Evolutionary conservation across 306 rosid genomes (phyloP).

Genomic region (Vachellia pachyceras): DNA sequence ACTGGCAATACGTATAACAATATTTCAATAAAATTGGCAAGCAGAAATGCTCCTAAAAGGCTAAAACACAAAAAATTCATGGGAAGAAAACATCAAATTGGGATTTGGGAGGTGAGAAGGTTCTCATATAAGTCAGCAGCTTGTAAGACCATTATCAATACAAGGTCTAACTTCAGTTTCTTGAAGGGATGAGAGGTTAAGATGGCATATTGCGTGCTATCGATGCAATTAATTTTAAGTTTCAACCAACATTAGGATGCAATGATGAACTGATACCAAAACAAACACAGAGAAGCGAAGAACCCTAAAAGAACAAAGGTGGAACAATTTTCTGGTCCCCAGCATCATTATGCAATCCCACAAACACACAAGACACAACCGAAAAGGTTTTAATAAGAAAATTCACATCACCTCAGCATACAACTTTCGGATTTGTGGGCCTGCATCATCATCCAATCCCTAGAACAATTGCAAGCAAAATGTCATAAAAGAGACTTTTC

Average conservation of each 20-base stretch:
- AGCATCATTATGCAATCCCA: constrained; percentile 10
- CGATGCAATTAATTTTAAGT: constrained; percentile 18
- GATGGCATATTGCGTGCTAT: neutral
- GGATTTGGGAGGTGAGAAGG: constrained; percentile 2
- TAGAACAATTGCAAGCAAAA: constrained; percentile 54
- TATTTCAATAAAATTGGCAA: constrained; percentile 1
- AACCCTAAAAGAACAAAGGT: constrained; percentile 26
- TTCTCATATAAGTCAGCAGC: neutral
- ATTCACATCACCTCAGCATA: constrained; percentile 77
- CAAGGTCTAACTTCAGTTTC: constrained; percentile 22
- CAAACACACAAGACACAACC: constrained; percentile 32
- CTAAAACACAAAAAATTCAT: constrained; percentile 24
- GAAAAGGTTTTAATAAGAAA: constrained; percentile 20
- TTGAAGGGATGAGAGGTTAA: constrained; percentile 5
- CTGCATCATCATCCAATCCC: constrained; percentile 97
- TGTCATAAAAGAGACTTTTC: constrained; percentile 29
- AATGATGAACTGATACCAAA: constrained; percentile 12
- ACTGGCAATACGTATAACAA: constrained; percentile 12
- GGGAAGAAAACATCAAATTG: constrained; percentile 22
- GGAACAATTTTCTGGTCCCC: constrained; percentile 29
- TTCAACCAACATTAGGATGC: constrained; percentile 29
- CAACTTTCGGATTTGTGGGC: constrained; percentile 89
- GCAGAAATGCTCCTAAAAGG: constrained; percentile 22
- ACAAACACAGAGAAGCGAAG: constrained; percentile 7
- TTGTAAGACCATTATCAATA: constrained; percentile 24